Evolutionary conservation across 1,139 yeast species (phyloP).

Genomic region (Candida sojae): DNA sequence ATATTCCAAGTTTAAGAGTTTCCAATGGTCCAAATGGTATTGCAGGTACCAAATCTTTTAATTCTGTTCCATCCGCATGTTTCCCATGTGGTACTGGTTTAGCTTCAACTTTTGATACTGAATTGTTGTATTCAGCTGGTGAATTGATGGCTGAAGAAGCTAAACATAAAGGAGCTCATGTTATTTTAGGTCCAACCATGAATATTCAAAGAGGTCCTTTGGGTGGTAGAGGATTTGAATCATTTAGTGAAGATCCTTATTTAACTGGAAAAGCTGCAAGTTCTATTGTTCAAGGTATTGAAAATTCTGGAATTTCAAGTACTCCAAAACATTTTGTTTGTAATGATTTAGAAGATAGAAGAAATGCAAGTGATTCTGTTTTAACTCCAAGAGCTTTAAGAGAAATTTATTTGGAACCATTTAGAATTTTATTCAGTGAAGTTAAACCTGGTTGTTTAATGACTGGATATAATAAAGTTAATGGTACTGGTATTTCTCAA

Average conservation of each 20-base stretch:
- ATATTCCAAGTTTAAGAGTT: conserved; percentile 31
- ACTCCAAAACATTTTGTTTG: conserved; percentile 62
- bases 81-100: conserved; percentile 41
- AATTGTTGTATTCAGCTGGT: conserved; percentile 30
- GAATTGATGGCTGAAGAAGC: conserved; percentile 35
- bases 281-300: conserved; percentile 32
- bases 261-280: conserved; percentile 34
- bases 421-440: conserved; percentile 55
- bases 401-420: conserved; percentile 63
- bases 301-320: conserved; percentile 42
- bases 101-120: conserved; percentile 45
- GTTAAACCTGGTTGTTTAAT: conserved; percentile 42
- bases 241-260: conserved; percentile 36
- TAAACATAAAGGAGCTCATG: conserved; percentile 31
- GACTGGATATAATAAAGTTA: conserved; percentile 62
- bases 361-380: conserved; percentile 49
- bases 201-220: conserved; percentile 35
- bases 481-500: conserved; percentile 58
- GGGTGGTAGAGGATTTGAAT: conserved; percentile 40
- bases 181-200: conserved; percentile 37
- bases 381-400: conserved; percentile 60
- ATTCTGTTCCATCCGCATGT: conserved; percentile 33
- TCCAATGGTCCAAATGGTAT: conserved; percentile 40
- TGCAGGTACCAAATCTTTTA: conserved; percentile 34
- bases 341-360: conserved; percentile 61